phyloP scores from a whole-genome alignment of 1,284 basidiomycete species.

The Ustilago tritici region DNA sequence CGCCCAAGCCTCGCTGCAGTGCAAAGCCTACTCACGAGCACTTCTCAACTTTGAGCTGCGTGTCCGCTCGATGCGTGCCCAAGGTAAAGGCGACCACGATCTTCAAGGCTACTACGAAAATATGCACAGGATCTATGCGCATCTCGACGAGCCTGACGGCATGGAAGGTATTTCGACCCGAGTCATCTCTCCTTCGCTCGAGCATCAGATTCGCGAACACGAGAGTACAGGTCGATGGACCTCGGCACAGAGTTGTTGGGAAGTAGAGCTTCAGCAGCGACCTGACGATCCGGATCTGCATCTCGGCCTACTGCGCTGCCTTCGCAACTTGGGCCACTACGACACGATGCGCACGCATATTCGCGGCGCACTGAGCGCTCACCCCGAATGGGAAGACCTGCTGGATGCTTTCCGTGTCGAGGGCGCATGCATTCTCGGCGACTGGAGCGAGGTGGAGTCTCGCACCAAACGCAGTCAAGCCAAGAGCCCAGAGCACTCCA shows the following conservation, averaged over 20 bases:
- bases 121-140: slow-evolving; percentile 94
- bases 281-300: slow-evolving; percentile 91
- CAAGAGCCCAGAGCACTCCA: slow-evolving; percentile 77
- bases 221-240: slow-evolving; percentile 98
- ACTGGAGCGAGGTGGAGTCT: slow-evolving; percentile 78
- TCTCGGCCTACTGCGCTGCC: slow-evolving; percentile 87
- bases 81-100: slow-evolving; percentile 54
- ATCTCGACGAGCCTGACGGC: slow-evolving; percentile 96
- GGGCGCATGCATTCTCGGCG: slow-evolving; percentile 93
- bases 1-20: slow-evolving; percentile 92
- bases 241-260: slow-evolving; percentile 99
- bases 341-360: slow-evolving; percentile 97
- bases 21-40: slow-evolving; percentile 92
- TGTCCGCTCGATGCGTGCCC: slow-evolving; percentile 61
- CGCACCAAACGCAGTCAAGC: slow-evolving; percentile 72
- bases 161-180: slow-evolving; percentile 97
- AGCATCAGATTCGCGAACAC: slow-evolving; percentile 97
- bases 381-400: slow-evolving; percentile 84
- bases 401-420: slow-evolving; percentile 90
- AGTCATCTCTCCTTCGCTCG: slow-evolving; percentile 88
- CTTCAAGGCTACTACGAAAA: slow-evolving; percentile 84
- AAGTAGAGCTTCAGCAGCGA: slow-evolving; percentile 90
- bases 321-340: slow-evolving; percentile 95
- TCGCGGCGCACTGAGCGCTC: slow-evolving; percentile 84
- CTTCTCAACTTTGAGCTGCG: slow-evolving; percentile 91